These are phyloP conservation scores for Vitis riparia DNA, from an alignment of 164 flowering plant species.

Conservation along the genomic window DNA sequence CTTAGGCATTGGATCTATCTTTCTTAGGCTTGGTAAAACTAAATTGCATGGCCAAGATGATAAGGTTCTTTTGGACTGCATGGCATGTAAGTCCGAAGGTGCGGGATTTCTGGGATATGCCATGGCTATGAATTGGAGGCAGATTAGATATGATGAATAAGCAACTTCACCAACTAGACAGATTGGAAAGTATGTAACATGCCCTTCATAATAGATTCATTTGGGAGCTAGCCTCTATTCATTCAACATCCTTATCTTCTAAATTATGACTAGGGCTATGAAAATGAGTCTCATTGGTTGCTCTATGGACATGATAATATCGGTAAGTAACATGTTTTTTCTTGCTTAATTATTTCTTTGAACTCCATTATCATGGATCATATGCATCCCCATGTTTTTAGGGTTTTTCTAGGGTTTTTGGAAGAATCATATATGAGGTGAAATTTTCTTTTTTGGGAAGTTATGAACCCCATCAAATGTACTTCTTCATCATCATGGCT, in stretches of 20 bases:
- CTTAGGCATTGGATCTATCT: not conserved
- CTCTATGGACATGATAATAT: not conserved
- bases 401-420: no score
- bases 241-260: not conserved
- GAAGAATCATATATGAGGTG: no score
- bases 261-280: not conserved
- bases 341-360: no score
- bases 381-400: no score
- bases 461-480: no score
- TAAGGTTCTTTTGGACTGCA: no score
- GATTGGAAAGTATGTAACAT: not conserved
- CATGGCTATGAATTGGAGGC: not conserved
- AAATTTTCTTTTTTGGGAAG: no score
- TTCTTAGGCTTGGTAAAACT: not conserved
- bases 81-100: not conserved
- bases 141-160: conserved; percentile 3
- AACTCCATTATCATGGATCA: no score
- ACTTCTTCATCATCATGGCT: no score
- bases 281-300: not conserved
- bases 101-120: conserved; percentile 23
- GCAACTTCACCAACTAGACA: conserved; percentile 3
- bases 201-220: not conserved
- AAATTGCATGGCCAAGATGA: not conserved
- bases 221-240: not conserved
- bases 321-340: no score